Evolutionary conservation across 768 basidiomycete genomes (phyloP).

Genomic region (Amanita fuliginea): DNA sequence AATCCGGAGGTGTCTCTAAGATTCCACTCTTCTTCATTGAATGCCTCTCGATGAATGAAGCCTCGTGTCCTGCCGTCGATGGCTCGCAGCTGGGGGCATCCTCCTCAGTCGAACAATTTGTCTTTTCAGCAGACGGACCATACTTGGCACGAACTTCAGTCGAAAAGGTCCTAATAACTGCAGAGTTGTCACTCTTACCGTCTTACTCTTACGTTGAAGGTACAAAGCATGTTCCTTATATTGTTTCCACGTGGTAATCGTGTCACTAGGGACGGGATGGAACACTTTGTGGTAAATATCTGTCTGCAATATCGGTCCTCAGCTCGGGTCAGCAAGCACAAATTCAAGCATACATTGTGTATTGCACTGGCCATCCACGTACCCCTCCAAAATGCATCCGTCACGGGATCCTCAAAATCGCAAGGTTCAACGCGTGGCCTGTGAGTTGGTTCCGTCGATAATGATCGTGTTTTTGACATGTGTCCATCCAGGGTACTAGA

Average conservation of each 20-base stretch:
- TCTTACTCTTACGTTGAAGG: slow-evolving; percentile 65
- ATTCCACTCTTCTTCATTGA: slow-evolving; percentile 20
- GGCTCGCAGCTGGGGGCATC: slow-evolving; percentile 18
- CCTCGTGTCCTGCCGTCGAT: slow-evolving; percentile 15
- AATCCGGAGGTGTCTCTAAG: slow-evolving; percentile 10
- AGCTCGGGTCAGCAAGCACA: neutral
- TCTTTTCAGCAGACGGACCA: slow-evolving; percentile 27
- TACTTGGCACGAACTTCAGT: slow-evolving; percentile 28
- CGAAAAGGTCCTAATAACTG: slow-evolving; percentile 7
- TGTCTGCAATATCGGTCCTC: slow-evolving; percentile 42
- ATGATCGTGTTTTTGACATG: slow-evolving; percentile 44
- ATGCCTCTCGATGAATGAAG: slow-evolving; percentile 13
- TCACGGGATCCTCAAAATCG: slow-evolving; percentile 83
- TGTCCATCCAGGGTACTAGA: slow-evolving; percentile 9
- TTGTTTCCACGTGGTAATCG: slow-evolving; percentile 90
- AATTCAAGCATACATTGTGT: slow-evolving; percentile 62
- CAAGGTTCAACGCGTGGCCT: slow-evolving; percentile 67
- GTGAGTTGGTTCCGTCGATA: slow-evolving; percentile 30
- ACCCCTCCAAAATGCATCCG: slow-evolving; percentile 80
- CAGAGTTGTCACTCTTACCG: slow-evolving; percentile 29
- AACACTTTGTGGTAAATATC: slow-evolving; percentile 95
- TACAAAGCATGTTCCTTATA: slow-evolving; percentile 75
- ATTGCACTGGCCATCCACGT: slow-evolving; percentile 82
- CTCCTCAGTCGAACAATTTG: slow-evolving; percentile 38
- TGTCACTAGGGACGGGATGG: slow-evolving; percentile 86